These are phyloP conservation scores for Dendrocalamus sinicus DNA, from an alignment of 176 grass and related monocot species.

Conservation along the genomic window DNA sequence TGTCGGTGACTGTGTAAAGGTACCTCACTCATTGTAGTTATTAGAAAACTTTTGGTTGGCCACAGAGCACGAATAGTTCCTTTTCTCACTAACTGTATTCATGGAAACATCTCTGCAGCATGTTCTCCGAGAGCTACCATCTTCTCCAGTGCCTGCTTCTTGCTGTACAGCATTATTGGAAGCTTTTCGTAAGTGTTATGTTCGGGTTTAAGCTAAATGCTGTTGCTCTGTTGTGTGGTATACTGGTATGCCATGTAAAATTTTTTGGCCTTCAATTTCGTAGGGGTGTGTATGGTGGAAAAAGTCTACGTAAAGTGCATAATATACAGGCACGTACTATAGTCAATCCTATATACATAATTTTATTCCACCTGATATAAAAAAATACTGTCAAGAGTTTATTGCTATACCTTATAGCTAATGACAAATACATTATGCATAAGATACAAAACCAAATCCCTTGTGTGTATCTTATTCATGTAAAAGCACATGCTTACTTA, in stretches of 20 bases:
- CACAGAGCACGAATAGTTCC: not conserved
- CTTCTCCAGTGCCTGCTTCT: constrained; percentile 92
- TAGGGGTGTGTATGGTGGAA: constrained; percentile 1
- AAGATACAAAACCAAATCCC: constrained; percentile 1
- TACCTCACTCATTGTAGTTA: constrained; percentile 39
- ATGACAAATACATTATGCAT: not conserved
- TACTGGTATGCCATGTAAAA: constrained; percentile 28
- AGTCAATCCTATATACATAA: not conserved
- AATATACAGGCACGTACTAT: not conserved
- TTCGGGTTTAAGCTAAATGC: constrained; percentile 18
- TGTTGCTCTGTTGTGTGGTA: constrained; percentile 12
- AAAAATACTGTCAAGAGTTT: not conserved
- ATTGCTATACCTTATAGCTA: not conserved
- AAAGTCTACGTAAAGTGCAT: constrained; percentile 13
- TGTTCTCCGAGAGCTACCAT: constrained; percentile 96
- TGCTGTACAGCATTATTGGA: constrained; percentile 94
- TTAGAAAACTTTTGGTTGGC: constrained; percentile 1
- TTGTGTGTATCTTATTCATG: not conserved
- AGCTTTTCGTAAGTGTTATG: constrained; percentile 81
- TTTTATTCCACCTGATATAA: not conserved
- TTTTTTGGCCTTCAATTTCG: not conserved
- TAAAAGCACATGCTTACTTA: constrained; percentile 13
- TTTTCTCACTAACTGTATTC: constrained; percentile 30
- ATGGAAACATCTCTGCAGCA: constrained; percentile 59
- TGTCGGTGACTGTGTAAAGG: constrained; percentile 99